Base-by-base conservation (phyloP, 106 monocot species). In the Ottelia alismoides region DNA sequence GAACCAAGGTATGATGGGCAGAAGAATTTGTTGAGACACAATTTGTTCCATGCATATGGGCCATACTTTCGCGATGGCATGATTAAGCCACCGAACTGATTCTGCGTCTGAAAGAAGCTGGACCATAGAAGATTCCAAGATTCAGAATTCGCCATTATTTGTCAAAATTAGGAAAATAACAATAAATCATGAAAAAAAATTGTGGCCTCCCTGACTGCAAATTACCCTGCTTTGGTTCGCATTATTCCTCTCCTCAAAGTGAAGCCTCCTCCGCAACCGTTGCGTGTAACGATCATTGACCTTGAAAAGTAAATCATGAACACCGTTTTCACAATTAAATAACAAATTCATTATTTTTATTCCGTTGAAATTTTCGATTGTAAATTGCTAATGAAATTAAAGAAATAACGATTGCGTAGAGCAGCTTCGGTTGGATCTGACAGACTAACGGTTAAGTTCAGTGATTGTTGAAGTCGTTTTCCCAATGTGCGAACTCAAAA, bases 61-160 rank as follows among this genome's bases (percentile, higher is more conserved):
- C 96, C 96, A 96, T 61, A 89, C 62, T 58, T 85, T 85, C 55
- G 76, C 81, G 47, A 82, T 66, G 6, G 96, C 81, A 70, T 96
- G 78, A 72, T 96, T 96, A 64, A 96, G 66, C 96, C 96, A 96
- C 47, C 84, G 64, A 25, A 96, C 85, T 24, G 96, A 53, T 67
- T 96, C 96, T 19, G 89, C 64, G 74, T 96, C 96, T 26, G 88
- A 94, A 71, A 94, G 94, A 64, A 94, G 81, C 88, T 94, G 80
- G 21, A 52, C 30, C 25, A 65, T 1, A 18, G 28, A 31, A 27
- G 28, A 49, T 27, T 21, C 24, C 11, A 12, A n/a, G 18, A 43
- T 20, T 22, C 21, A 20, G 23, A 27, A 47, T 27, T 27, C 27
- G 10, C 25, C 55, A 21, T 11, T 9, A 12, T 22, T 31, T 22